Percentiles rank a stretch among this genome's conserved stretches.
Evolutionary conservation across 345 rosid species (phyloP).

Genomic region (Citrus sp.): DNA sequence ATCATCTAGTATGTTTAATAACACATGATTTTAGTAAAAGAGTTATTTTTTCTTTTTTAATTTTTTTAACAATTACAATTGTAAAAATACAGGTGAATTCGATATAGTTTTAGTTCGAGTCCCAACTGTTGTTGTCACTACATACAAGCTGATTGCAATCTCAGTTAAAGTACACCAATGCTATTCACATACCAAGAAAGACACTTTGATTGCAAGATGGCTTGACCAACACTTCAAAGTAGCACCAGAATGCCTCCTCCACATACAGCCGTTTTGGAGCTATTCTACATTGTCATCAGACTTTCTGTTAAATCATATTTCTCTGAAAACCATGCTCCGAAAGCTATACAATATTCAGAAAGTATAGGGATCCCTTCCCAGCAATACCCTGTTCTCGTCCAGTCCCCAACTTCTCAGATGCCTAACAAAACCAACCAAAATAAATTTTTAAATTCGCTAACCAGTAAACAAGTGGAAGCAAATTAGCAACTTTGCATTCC

Average conservation of each 20-base stretch:
- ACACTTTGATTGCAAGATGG: neutral
- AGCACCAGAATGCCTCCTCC: neutral
- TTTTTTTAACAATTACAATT: too few species aligned
- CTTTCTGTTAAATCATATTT: neutral
- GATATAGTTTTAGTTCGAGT: too few species aligned
- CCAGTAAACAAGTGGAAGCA: neutral
- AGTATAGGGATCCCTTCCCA: neutral
- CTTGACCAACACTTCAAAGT: neutral
- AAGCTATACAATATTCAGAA: neutral
- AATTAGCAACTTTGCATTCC: neutral
- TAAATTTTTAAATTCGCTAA: neutral
- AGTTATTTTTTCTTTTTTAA: too few species aligned
- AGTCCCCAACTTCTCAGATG: neutral
- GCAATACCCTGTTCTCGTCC: neutral
- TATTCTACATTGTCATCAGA: neutral
- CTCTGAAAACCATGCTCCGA: neutral
- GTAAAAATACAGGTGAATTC: too few species aligned
- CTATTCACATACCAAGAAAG: neutral
- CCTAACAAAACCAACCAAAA: slow-evolving; percentile 1
- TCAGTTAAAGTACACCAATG: neutral
- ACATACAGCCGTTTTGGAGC: neutral
- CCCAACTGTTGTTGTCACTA: too few species aligned
- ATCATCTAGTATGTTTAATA: too few species aligned
- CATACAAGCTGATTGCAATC: neutral
- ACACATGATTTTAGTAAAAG: too few species aligned